Conservation (phyloP, 768 basidiomycete genomes). For the Coprinellus aureogranulatus region DNA sequence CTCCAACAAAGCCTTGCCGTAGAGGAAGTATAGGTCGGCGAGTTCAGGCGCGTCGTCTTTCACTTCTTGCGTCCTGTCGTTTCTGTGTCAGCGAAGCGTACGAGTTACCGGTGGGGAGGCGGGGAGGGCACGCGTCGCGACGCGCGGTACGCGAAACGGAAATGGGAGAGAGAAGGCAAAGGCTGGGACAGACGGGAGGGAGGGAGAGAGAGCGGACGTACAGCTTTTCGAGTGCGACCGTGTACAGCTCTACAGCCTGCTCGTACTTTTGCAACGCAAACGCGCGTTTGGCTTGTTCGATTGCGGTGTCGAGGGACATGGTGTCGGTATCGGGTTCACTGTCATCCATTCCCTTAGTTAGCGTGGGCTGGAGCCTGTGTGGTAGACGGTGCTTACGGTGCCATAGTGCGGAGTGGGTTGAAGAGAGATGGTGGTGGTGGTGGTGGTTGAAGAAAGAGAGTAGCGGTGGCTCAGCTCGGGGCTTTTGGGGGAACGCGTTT, state of each 20-base stretch:
- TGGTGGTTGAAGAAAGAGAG: neutral
- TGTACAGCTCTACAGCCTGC: conserved; percentile 81
- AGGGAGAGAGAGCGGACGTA: conserved; percentile 44
- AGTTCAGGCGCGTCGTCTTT: conserved; percentile 81
- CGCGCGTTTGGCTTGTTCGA: conserved; percentile 84
- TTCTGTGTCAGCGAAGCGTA: too few relatives aligned
- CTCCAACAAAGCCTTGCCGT: conserved; percentile 91
- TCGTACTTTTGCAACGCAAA: conserved; percentile 86
- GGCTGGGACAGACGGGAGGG: neutral
- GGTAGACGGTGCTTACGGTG: too few relatives aligned
- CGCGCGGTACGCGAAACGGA: conserved; percentile 1
- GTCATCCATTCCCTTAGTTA: neutral
- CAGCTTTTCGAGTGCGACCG: conserved; percentile 80
- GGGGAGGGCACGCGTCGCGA: conserved; percentile 1
- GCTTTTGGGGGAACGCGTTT: too few relatives aligned
- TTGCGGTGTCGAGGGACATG: conserved; percentile 49
- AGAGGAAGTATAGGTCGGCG: conserved; percentile 86
- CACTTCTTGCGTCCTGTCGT: conserved; percentile 61
- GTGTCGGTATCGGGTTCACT: neutral
- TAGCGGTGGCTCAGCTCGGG: too few relatives aligned
- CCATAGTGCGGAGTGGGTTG: too few relatives aligned
- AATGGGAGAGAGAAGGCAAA: neutral
- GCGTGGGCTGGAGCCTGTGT: neutral
- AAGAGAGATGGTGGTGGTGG: too few relatives aligned
- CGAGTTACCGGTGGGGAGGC: too few relatives aligned